Percentiles rank a stretch among this genome's conserved stretches.
Evolutionary conservation across 2,329 filamentous ascomycete genomes (phyloP).

Genomic region (Cordyceps pruinosa): DNA sequence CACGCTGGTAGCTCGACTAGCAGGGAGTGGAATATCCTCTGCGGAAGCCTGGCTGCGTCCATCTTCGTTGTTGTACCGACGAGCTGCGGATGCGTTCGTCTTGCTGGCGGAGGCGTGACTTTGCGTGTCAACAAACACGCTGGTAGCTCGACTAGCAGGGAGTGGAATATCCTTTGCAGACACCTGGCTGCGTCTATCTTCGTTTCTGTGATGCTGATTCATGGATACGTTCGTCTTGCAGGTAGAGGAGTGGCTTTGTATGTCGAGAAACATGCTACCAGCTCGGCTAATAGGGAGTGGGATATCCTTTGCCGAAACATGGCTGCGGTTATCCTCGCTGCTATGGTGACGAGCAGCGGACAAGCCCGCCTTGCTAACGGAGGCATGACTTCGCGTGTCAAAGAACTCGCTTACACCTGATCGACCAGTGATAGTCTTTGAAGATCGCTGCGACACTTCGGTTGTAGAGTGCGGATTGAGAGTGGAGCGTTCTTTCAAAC

Average conservation of each 20-base stretch:
- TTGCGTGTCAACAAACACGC: background rate
- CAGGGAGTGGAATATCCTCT: background rate
- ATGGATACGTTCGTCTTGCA: background rate
- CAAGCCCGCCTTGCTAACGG: background rate
- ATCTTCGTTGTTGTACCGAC: background rate
- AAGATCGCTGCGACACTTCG: background rate
- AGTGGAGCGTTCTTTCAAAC: background rate
- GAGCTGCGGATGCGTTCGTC: background rate
- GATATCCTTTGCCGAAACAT: background rate
- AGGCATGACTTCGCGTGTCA: background rate
- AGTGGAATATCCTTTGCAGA: constrained; percentile 15
- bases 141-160: background rate
- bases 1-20: background rate
- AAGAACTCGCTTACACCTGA: background rate
- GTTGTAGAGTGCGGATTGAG: background rate
- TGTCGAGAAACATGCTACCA: background rate
- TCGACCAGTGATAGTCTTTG: background rate
- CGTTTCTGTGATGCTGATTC: background rate
- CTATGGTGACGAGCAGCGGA: background rate
- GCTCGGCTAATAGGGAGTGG: background rate
- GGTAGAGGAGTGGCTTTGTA: background rate
- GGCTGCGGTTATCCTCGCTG: background rate
- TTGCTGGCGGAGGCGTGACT: background rate
- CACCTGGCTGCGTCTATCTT: constrained; percentile 17
- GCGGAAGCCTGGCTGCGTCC: constrained; percentile 21